Base-by-base conservation (phyloP, 192 early-diverging fungal genomes). In the Coemansia sp. region DNA sequence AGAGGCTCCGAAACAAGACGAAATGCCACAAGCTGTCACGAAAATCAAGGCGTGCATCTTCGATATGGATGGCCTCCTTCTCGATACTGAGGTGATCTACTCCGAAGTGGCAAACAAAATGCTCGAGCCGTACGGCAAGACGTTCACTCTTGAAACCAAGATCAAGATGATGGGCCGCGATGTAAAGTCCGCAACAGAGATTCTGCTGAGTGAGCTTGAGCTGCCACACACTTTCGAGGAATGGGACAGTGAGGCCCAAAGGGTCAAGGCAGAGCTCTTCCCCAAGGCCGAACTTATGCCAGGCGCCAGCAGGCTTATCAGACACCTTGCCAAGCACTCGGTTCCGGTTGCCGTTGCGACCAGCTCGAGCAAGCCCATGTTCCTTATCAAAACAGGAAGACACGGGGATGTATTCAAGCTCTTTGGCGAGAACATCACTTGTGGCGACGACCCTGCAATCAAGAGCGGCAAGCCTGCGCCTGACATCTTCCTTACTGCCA, bases 71-170 rank as follows among this genome's bases (percentile, higher is more conserved):
- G 91, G 91, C 38, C 83, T 91, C 29, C 83, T 92, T 38, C 80
- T 91, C 22, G 92, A 95, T 70, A 95, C 95, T 9, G 95, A 97
- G 81, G 81, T 84, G 19, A 87, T 97, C 59, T 97, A 97, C 75
- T 89, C 92, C 7, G 81, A 91, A 69, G 93, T 95, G 19, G 92
- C 93, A 9, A 85, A 89, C 84, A 85, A 77, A 81, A 89, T 98
- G 60, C 79, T 96, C 32, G 85, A 75, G 46, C 89, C 90, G 56
- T 91, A 87, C 65, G 89, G 91, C 35, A 84, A 86, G 63, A 73
- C 49, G 9, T 90, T 89, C 60, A 79, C 82, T 11, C 85, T 86
- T 38, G 88, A 89, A 48, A 82, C 89, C 67, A 93, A 91, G 70
- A 68, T 84, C 48, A 87, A 87, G 71, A 70, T 91, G 69, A 91